Conservation (phyloP, 2,329 filamentous ascomycete genomes). For the Albifimbria verrucaria region DNA sequence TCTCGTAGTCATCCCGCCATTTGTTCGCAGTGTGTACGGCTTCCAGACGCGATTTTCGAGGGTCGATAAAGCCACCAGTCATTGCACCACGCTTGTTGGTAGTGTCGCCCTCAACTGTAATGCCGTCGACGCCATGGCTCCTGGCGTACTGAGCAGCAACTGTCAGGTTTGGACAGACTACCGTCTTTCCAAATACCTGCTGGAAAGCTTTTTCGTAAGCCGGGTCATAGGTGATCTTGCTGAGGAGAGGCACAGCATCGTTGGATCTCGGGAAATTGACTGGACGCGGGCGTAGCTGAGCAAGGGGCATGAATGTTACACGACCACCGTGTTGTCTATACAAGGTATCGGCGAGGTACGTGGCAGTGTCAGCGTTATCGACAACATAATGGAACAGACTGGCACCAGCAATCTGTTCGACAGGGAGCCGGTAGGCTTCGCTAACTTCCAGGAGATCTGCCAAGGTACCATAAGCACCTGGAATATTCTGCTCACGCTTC, state of each 20-base stretch:
- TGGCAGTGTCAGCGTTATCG: conserved; percentile 85
- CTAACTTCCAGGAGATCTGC: conserved; percentile 88
- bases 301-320: conserved; percentile 92
- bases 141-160: conserved; percentile 88
- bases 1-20: conserved; percentile 72
- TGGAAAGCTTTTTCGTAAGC: conserved; percentile 82
- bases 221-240: conserved; percentile 76
- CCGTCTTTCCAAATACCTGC: conserved; percentile 92
- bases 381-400: conserved; percentile 96
- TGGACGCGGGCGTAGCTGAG: conserved; percentile 68
- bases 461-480: conserved; percentile 87
- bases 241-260: conserved; percentile 83
- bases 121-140: conserved; percentile 86
- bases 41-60: conserved; percentile 80
- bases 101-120: conserved; percentile 91
- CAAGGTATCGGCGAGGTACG: conserved; percentile 73
- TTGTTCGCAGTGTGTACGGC: conserved; percentile 73
- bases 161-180: conserved; percentile 86
- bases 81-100: conserved; percentile 94
- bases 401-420: conserved; percentile 88
- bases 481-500: conserved; percentile 73
- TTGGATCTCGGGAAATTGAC: conserved; percentile 78
- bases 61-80: conserved; percentile 91
- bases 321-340: conserved; percentile 78
- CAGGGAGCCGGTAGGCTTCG: conserved; percentile 81